phyloP scores from a whole-genome alignment of 2,329 filamentous ascomycete species.

The Cytospora piceicola region DNA sequence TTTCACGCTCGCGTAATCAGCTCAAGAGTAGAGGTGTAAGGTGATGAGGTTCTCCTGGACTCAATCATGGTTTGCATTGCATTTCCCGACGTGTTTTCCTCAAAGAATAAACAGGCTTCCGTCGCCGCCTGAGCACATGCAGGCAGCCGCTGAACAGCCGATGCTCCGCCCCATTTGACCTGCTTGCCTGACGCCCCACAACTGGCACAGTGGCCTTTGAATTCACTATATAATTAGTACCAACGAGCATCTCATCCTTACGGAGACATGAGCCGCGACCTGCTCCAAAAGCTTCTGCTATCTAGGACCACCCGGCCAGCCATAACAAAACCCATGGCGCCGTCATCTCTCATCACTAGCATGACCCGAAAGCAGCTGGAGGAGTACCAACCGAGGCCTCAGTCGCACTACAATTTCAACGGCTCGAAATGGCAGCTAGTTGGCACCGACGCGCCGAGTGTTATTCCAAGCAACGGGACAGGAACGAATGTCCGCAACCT shows the following conservation, averaged over 20 bases:
- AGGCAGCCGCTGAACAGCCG: too few species aligned
- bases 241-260: background rate
- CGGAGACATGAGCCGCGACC: background rate
- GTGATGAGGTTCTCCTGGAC: too few species aligned
- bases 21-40: too few species aligned
- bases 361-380: constrained; percentile 22
- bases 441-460: background rate
- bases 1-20: too few species aligned
- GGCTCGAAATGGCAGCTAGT: constrained; percentile 31
- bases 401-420: constrained; percentile 36
- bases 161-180: too few species aligned
- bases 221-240: background rate
- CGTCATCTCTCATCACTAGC: constrained; percentile 9
- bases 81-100: too few species aligned
- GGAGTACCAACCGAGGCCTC: constrained; percentile 34
- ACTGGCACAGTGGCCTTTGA: background rate
- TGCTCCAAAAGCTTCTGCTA: background rate
- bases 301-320: background rate
- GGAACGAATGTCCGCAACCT: constrained; percentile 26
- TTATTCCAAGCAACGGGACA: background rate
- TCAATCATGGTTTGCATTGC: too few species aligned
- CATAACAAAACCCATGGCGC: background rate
- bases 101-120: too few species aligned
- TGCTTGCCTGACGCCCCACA: too few species aligned
- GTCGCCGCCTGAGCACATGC: too few species aligned